phyloP scores from a whole-genome alignment of 2,329 filamentous ascomycete species.

The Lithohypha guttulata region DNA sequence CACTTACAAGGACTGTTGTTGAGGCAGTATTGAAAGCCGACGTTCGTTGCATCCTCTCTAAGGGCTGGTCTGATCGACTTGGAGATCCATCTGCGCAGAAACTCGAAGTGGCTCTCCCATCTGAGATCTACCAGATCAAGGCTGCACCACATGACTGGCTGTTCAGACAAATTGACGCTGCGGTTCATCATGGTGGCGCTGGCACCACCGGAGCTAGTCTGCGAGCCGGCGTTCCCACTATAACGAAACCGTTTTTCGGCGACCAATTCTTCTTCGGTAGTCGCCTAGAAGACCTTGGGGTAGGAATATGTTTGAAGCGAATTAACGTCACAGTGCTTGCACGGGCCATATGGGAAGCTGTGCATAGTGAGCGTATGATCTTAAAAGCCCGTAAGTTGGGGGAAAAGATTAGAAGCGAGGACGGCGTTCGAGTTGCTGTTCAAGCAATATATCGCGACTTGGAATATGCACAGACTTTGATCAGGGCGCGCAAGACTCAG shows the following conservation, averaged over 20 bases:
- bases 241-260: slow-evolving; percentile 93
- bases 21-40: slow-evolving; percentile 84
- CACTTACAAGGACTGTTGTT: slow-evolving; percentile 84
- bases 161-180: slow-evolving; percentile 86
- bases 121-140: slow-evolving; percentile 78
- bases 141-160: slow-evolving; percentile 94
- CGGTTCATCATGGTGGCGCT: slow-evolving; percentile 85
- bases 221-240: slow-evolving; percentile 80
- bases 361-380: slow-evolving; percentile 84
- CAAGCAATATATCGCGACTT: slow-evolving; percentile 89
- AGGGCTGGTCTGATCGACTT: slow-evolving; percentile 89
- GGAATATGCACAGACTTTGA: slow-evolving; percentile 78
- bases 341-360: slow-evolving; percentile 80
- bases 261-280: slow-evolving; percentile 95
- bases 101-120: slow-evolving; percentile 58
- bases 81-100: slow-evolving; percentile 48
- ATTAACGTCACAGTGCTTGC: slow-evolving; percentile 80
- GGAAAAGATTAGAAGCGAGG: slow-evolving; percentile 77
- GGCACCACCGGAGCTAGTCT: slow-evolving; percentile 92
- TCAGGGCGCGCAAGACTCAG: slow-evolving; percentile 47
- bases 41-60: slow-evolving; percentile 86
- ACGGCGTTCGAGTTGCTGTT: slow-evolving; percentile 81
- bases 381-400: slow-evolving; percentile 71
- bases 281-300: slow-evolving; percentile 83
- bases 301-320: slow-evolving; percentile 80